Base-by-base conservation (phyloP, 306 rosid genomes). In the Prunus padus region DNA sequence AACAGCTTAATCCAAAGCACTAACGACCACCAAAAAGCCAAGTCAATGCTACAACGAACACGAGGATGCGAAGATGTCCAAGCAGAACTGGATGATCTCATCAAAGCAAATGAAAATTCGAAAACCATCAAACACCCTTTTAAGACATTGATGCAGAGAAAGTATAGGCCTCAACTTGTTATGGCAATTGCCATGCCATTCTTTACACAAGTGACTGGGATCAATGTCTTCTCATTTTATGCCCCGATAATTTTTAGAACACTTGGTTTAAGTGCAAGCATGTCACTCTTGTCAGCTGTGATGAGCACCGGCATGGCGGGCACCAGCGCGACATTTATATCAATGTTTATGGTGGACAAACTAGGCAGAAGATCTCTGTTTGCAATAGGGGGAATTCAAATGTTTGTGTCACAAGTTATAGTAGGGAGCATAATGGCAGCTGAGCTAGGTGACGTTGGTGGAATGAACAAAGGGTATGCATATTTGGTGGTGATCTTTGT, bases 271-370 rank as follows among this genome's bases (percentile, higher is more conserved):
- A 88, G 92, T 0, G 92, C 84, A 74, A 88, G 88, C 2, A 89
- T 88, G 6, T 83, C 92, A 0, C 83, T 90, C 20, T 67, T 90
- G 18, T 83, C 89, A 1, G 80, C 89, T 8, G 79, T 84, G 22
- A 25, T 87, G 85, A 82, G 37, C 37, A 5, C 82, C 1, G 87
- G 87, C 8, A 62, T 44, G 19, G 83, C 84, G 2, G 96, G 90
- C 15, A 76, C 82, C 1, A 11, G 56, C 28, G 63, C 89, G 20
- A 88, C 92, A 5, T 81, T 90, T 82, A 59, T 90, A 15, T 88
- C 92, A 3, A 90, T 90, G 96, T 83, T 88, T 11, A n/a, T 84
- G 16, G 92, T 90, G 12, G 96, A 90, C 76, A 88, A 82, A 73
- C 15, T 86, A 3, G 96, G 96, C 1, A 71, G 96, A 52, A 84